Evolutionary conservation across 169 alveolate genomes (phyloP), one percentile per base, ranked within the genome.

Genomic region (Plasmodium gonderi): DNA sequence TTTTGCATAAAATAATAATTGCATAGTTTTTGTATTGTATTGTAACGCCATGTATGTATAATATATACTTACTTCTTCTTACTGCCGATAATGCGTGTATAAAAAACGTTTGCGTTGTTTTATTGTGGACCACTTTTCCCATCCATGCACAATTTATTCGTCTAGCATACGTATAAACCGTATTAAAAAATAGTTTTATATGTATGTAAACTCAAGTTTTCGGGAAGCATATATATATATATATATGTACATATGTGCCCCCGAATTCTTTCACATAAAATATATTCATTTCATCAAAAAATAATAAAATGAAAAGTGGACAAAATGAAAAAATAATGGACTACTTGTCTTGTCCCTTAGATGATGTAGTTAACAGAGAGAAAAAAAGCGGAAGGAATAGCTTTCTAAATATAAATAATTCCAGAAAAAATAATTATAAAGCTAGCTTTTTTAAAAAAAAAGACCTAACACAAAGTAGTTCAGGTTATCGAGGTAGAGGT

Each of bases 271-370:
- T 12, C 9, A 60, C 26, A 60, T 60, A 60, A 60, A 51, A 60
- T n/a, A 12, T 31, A 60, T 60, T 60, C 26, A 60, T n/a, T 36
- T 36, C 72, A 60, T 23, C 40, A 17, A 60, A 23, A 12, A 8
- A n/a, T 60, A 47, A 80, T 23, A 85, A 85, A 76, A 85, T 85
- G 92, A 85, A 54, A 78, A 68, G 76, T 74, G 87, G 31, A 54
- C 65, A 85, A 75, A 85, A 75, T 74, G 92, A 85, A 45, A 85
- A 75, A 85, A 75, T 85, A 85, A 85, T 85, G 85, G 92, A 85
- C 78, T 85, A 85, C 49, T 51, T 85, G 78, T 85, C 92, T 7
- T 85, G 92, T 64, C 76, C 92, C 14, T 68, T 85, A 26, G 92
- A 85, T 36, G 92, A 85, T 75, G 92, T 85, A 85, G 92, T 85